Conservation (phyloP, 768 basidiomycete species). For the Neoboletus subvelutipes region DNA sequence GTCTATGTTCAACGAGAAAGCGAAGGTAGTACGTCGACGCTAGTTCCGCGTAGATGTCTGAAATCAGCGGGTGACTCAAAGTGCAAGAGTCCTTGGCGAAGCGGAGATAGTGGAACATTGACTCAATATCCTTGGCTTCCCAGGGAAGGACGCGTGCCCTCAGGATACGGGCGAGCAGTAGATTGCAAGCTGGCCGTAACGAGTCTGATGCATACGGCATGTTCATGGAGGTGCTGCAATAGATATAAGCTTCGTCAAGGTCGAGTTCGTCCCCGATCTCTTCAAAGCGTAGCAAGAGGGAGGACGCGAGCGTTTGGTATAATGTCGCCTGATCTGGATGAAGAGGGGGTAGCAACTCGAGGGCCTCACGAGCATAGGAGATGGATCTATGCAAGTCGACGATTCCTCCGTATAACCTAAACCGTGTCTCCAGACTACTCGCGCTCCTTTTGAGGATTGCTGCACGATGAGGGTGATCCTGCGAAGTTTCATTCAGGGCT, state of each 20-base stretch:
- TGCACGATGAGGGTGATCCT: slow-evolving; percentile 15
- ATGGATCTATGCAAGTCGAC: slow-evolving; percentile 30
- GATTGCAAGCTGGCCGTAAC: slow-evolving; percentile 15
- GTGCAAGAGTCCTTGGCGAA: slow-evolving; percentile 25
- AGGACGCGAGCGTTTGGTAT: slow-evolving; percentile 19
- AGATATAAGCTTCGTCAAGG: slow-evolving; percentile 24
- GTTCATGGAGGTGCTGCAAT: slow-evolving; percentile 16
- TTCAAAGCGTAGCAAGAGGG: slow-evolving; percentile 26
- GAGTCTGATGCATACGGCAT: slow-evolving; percentile 5
- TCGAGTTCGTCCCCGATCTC: slow-evolving; percentile 28
- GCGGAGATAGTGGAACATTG: slow-evolving; percentile 27
- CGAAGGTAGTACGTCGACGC: slow-evolving; percentile 26
- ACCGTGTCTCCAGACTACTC: slow-evolving; percentile 14
- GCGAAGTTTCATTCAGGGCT: slow-evolving; percentile 21
- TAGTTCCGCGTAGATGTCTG: slow-evolving; percentile 26
- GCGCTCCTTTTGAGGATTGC: slow-evolving; percentile 18
- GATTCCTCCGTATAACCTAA: slow-evolving; percentile 15
- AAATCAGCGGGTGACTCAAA: slow-evolving; percentile 17
- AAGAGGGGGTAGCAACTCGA: slow-evolving; percentile 18
- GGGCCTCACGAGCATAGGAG: slow-evolving; percentile 21
- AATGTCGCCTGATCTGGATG: slow-evolving; percentile 17
- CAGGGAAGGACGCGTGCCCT: slow-evolving; percentile 24
- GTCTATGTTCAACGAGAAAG: slow-evolving; percentile 20
- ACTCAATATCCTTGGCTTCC: slow-evolving; percentile 24
- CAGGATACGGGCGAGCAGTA: slow-evolving; percentile 24